Evolutionary conservation across 805 yeast species (phyloP).

Genomic region (Teunomyces atbi): DNA sequence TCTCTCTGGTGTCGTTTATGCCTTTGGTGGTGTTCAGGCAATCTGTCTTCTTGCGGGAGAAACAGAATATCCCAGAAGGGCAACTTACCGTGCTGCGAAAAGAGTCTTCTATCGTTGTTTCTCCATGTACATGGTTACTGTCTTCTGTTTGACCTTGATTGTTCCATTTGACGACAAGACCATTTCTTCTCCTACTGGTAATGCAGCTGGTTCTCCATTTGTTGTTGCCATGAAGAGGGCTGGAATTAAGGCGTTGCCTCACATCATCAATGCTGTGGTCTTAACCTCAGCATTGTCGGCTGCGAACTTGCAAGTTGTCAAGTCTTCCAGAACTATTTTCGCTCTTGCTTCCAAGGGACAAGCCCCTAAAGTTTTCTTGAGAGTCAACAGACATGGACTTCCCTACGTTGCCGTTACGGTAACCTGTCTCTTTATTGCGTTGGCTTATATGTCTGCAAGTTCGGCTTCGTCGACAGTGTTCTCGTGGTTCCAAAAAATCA

Average conservation of each 20-base stretch:
- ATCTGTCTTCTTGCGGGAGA: constrained; percentile 30
- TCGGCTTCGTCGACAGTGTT: constrained; percentile 27
- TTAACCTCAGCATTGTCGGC: constrained; percentile 41
- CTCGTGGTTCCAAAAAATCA: constrained; percentile 32
- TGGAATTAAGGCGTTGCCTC: constrained; percentile 33
- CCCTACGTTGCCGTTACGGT: constrained; percentile 24
- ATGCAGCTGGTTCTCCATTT: constrained; percentile 37
- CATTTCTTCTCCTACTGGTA: constrained; percentile 26
- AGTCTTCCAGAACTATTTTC: constrained; percentile 31
- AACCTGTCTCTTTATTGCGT: constrained; percentile 30
- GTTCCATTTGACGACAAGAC: constrained; percentile 27
- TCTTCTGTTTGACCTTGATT: constrained; percentile 24
- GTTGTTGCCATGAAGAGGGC: constrained; percentile 37
- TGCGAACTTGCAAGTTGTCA: constrained; percentile 28
- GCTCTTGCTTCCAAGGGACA: constrained; percentile 37
- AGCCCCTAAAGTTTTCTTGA: constrained; percentile 33
- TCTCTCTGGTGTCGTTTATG: constrained; percentile 39
- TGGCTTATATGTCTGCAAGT: constrained; percentile 33
- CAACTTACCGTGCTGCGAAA: constrained; percentile 27
- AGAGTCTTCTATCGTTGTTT: constrained; percentile 30
- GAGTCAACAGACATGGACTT: constrained; percentile 20
- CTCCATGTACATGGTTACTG: constrained; percentile 19
- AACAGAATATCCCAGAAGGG: constrained; percentile 31
- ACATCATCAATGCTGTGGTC: constrained; percentile 38
- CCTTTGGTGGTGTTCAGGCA: constrained; percentile 32